phyloP scores from a whole-genome alignment of 2,329 filamentous ascomycete species.

The Diaporthe longicolla region DNA sequence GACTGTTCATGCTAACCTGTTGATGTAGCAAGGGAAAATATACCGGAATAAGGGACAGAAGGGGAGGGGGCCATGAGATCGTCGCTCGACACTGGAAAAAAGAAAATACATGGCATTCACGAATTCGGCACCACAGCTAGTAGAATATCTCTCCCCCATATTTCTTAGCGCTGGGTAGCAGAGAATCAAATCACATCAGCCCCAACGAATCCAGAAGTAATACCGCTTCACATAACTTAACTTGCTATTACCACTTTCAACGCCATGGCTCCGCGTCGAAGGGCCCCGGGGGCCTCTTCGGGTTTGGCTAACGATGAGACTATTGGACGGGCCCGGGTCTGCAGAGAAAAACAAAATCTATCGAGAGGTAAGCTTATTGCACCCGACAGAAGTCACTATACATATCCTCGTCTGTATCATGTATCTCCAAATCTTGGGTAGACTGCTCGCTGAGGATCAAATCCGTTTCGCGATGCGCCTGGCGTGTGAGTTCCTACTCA shows the following conservation, averaged over 20 bases:
- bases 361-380: neutral
- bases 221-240: neutral
- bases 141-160: neutral
- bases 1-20: neutral
- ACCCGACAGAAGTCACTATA: slow-evolving; percentile 3
- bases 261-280: neutral
- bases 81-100: neutral
- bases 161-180: neutral
- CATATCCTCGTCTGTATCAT: neutral
- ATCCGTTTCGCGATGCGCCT: neutral
- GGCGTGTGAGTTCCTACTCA: neutral
- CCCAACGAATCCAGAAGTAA: neutral
- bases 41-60: neutral
- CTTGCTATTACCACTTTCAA: neutral
- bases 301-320: neutral
- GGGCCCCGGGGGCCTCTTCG: neutral
- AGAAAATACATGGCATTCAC: too few relatives aligned
- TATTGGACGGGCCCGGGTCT: slow-evolving; percentile 14
- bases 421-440: neutral
- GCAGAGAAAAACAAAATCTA: neutral
- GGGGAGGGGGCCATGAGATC: neutral
- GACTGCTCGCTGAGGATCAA: neutral
- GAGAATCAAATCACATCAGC: neutral
- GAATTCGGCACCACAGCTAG: neutral
- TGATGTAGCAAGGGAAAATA: neutral